Conservation (phyloP, 139 green algal genomes). For the Chlamydomonas asymmetrica region DNA sequence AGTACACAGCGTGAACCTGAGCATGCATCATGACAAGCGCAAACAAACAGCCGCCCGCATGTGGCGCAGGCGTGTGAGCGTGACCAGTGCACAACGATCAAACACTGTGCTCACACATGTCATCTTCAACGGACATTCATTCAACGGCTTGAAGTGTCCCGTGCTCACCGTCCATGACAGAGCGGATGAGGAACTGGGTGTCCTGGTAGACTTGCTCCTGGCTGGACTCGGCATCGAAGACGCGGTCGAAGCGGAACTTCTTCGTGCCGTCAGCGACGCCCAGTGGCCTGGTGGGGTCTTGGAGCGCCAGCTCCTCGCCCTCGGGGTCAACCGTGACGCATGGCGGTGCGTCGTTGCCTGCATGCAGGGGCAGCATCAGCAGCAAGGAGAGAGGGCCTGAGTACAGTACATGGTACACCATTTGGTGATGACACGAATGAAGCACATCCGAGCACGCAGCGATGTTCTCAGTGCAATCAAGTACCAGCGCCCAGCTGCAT, state of each 20-base stretch:
- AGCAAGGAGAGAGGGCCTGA: no score
- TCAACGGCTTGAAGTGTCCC: neutral
- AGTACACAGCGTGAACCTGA: no score
- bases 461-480: no score
- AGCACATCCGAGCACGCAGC: no score
- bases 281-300: conserved; percentile 29
- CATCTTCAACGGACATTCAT: neutral
- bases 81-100: no score
- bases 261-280: neutral
- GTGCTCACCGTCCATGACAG: conserved; percentile 83
- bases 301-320: conserved; percentile 41
- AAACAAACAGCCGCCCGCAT: neutral
- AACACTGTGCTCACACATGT: no score
- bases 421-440: no score
- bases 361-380: no score
- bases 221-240: conserved; percentile 72
- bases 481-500: neutral
- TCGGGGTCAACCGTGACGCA: no score
- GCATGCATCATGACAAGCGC: no score
- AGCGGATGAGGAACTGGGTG: conserved; percentile 82
- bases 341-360: conserved; percentile 19
- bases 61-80: no score
- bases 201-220: conserved; percentile 89
- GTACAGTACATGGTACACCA: no score
- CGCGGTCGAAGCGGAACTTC: conserved; percentile 64